Conservation (phyloP, 139 green algal genomes). For the Edaphochlamys debaryana region DNA sequence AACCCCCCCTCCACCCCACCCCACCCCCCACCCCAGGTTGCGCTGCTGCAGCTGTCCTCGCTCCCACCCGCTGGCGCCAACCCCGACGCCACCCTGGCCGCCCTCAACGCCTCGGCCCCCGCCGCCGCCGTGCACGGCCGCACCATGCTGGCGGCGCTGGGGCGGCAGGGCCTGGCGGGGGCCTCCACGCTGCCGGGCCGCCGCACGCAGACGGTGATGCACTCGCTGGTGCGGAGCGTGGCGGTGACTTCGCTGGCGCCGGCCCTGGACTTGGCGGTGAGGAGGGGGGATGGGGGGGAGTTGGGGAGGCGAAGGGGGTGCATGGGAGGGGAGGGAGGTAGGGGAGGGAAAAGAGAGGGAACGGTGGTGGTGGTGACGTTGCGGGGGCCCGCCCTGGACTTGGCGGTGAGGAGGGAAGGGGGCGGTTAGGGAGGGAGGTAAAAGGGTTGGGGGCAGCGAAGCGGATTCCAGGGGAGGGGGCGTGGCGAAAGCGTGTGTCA, state of each 20-base stretch:
- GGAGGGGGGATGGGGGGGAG: too few relatives aligned
- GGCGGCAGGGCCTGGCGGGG: conserved; percentile 11
- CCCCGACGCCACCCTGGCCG: conserved; percentile 32
- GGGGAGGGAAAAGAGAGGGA: too few relatives aligned
- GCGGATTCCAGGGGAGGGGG: too few relatives aligned
- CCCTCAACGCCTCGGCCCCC: conserved; percentile 10
- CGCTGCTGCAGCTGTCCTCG: conserved; percentile 36
- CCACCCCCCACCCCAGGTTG: too few relatives aligned
- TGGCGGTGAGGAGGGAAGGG: too few relatives aligned
- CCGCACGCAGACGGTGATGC: conserved; percentile 34
- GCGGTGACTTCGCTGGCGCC: conserved; percentile 34
- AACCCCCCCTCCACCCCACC: too few relatives aligned
- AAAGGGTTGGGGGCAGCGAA: too few relatives aligned
- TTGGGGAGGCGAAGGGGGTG: too few relatives aligned
- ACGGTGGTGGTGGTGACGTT: conserved; percentile 35
- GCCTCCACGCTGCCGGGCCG: conserved; percentile 12
- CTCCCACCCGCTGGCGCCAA: conserved; percentile 30
- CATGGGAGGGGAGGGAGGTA: too few relatives aligned
- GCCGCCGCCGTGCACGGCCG: background rate
- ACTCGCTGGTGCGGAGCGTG: conserved; percentile 21
- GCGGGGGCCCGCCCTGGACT: conserved; percentile 30
- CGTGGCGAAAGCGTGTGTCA: too few relatives aligned
- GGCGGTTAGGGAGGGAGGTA: too few relatives aligned
- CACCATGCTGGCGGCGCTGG: background rate
- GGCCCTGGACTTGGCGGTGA: conserved; percentile 14